Base-by-base conservation (phyloP, 2,329 filamentous ascomycete species). In the Exophiala alcalophila region DNA sequence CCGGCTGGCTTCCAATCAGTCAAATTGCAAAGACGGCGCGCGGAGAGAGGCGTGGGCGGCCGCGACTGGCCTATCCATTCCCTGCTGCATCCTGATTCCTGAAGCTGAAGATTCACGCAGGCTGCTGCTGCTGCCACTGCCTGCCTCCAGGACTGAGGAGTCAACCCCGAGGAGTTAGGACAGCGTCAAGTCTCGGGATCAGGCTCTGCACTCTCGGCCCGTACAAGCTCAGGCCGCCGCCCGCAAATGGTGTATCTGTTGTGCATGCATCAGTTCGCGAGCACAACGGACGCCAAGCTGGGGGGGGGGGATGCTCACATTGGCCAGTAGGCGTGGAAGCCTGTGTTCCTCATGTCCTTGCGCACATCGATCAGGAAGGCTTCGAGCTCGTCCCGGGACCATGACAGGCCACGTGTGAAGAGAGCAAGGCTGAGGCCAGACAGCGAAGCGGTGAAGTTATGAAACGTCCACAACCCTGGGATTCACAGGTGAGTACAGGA, bases 321-420 rank as follows among this genome's bases (percentile, higher is more conserved):
- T 16, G 45, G 45, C 45, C 45, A 48, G 16, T 30, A 44, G 28
- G 45, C 52, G 49, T 66, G 64, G 26, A 63, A 56, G 26, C 50
- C 58, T 6, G 50, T 54, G 39, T 64, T 55, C 36, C 53, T 52
- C 47, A 64, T 52, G 39, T 66, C 62, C 18, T 55, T 59, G 23
- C 62, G 54, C 0, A 64, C 57, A 14, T 62, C 54, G 4, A 56
- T 53, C 9, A 66, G 47, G 14, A 65, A 56, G 2, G 59, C 51
- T 19, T 61, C 52, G 18, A 65, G 53, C 41, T 60, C 54, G 12
- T 65, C 61, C 4, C 32, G 27, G 15, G 40, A 53, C 57, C 57
- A 63, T 7, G 16, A 53, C 39, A 50, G 36, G 15, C 44, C 39
- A 30, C 41, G 37, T 19, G 44, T 43, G 15, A 47, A 47, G 4